Conservation (phyloP, 2,329 filamentous ascomycete genomes). For the Aurifilum marmelostoma region DNA sequence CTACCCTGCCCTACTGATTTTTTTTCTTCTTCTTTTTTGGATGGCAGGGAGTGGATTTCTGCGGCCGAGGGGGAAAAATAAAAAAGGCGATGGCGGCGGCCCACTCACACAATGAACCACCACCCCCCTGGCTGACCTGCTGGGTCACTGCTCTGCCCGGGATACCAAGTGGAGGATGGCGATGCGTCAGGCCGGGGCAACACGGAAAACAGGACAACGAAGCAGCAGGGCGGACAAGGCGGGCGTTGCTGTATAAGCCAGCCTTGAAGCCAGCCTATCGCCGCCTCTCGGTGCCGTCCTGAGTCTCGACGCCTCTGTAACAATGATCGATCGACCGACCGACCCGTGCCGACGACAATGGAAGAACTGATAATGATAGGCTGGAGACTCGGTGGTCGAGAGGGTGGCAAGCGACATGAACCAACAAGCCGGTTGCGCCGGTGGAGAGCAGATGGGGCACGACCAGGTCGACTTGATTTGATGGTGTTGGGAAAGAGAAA, state of each 20-base stretch:
- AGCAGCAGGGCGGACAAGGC: not conserved
- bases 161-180: constrained; percentile 21
- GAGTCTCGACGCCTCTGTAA: not conserved
- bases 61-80: constrained; percentile 14
- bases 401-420: constrained; percentile 7
- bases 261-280: not conserved
- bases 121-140: constrained; percentile 21
- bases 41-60: constrained; percentile 28
- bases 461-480: not conserved
- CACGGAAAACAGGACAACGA: constrained; percentile 6
- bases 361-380: not conserved
- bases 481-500: constrained; percentile 10
- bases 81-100: constrained; percentile 27
- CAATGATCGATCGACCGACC: not conserved
- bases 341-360: not conserved
- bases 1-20: not conserved
- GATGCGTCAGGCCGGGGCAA: constrained; percentile 11
- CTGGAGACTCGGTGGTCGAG: not conserved
- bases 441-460: not conserved
- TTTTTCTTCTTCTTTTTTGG: constrained; percentile 18
- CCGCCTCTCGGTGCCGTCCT: not conserved
- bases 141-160: constrained; percentile 15
- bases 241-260: not conserved
- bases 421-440: not conserved
- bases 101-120: constrained; percentile 23